These are phyloP conservation scores for Alternaria brassicicola DNA, from an alignment of 2,329 filamentous ascomycete species.

Conservation along the genomic window DNA sequence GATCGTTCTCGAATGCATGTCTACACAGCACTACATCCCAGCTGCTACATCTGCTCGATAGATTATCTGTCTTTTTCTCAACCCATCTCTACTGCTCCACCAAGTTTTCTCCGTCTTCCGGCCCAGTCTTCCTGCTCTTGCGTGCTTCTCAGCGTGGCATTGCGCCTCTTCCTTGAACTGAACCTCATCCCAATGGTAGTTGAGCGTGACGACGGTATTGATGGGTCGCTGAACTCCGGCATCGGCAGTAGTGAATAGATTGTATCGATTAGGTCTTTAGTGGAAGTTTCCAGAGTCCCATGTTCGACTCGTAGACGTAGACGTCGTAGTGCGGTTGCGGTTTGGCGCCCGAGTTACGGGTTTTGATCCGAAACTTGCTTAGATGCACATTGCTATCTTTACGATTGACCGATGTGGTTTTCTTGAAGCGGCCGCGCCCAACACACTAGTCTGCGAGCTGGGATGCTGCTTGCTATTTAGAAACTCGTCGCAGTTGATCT, in stretches of 20 bases:
- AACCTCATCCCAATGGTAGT: constrained; percentile 41
- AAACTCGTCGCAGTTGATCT: constrained; percentile 35
- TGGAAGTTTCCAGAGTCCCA: constrained; percentile 50
- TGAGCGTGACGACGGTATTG: constrained; percentile 42
- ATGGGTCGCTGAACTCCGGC: constrained; percentile 39
- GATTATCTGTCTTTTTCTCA: not conserved
- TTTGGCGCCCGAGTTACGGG: constrained; percentile 39
- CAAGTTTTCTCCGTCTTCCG: not conserved
- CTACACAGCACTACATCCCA: not conserved
- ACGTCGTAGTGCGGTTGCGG: constrained; percentile 47
- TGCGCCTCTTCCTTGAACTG: constrained; percentile 41
- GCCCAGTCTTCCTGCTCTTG: constrained; percentile 26
- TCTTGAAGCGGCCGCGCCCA: constrained; percentile 8
- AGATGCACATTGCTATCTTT: constrained; percentile 27
- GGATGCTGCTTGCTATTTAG: constrained; percentile 44
- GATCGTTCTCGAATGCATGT: not conserved
- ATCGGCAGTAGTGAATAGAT: constrained; percentile 45
- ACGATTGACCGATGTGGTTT: not conserved
- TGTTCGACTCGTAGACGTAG: constrained; percentile 49
- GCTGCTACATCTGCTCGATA: not conserved
- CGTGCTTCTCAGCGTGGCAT: constrained; percentile 34
- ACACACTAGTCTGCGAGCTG: constrained; percentile 18
- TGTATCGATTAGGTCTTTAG: constrained; percentile 42
- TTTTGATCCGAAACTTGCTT: constrained; percentile 41
- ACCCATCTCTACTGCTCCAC: not conserved